Conservation (phyloP, 139 green algal genomes). For the Zygnema circumcarinatum region DNA sequence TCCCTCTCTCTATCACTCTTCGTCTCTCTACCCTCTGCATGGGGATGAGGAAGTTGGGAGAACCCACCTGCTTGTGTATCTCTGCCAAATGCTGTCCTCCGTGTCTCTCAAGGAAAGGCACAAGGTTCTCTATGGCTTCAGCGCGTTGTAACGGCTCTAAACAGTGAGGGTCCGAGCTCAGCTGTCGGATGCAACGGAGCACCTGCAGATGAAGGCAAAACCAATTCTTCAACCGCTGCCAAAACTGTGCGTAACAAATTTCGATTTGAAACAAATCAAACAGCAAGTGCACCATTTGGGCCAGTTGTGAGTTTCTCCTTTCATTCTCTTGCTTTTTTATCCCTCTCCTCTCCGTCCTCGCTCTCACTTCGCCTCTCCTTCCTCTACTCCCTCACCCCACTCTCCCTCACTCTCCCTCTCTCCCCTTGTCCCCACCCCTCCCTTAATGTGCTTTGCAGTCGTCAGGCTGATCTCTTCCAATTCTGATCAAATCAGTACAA, state of each 20-base stretch:
- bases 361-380: no score
- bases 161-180: conserved; percentile 31
- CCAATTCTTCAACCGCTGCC: conserved; percentile 9
- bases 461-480: no score
- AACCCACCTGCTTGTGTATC: conserved; percentile 30
- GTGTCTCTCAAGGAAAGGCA: conserved; percentile 16
- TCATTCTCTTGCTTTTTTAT: conserved; percentile 1
- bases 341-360: no score
- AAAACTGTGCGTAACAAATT: background rate
- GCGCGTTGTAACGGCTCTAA: conserved; percentile 55
- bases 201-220: conserved; percentile 40
- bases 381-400: no score
- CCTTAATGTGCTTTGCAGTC: no score
- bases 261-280: background rate
- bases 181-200: conserved; percentile 28
- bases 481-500: no score
- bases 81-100: background rate
- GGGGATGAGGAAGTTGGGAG: no score
- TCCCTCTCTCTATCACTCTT: no score
- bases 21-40: no score
- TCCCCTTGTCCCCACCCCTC: no score
- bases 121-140: conserved; percentile 49
- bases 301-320: background rate
- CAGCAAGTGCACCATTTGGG: background rate
- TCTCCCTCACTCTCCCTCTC: no score